phyloP scores from a whole-genome alignment of 306 rosid genomes.

The Cucumis melo region DNA sequence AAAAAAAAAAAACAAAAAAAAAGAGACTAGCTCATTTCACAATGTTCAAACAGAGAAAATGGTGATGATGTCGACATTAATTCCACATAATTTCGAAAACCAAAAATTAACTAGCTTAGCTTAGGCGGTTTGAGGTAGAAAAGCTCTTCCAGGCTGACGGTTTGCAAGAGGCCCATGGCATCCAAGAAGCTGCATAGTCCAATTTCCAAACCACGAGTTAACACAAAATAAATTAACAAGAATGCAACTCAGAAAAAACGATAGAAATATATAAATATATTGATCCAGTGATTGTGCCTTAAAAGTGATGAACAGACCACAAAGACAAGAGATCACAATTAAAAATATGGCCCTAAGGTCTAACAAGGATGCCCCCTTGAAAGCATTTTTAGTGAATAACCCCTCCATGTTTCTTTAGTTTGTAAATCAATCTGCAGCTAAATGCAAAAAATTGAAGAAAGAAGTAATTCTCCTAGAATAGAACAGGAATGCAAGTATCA shows the following conservation, averaged over 20 bases:
- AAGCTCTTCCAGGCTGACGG: constrained; percentile 1
- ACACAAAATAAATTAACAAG: neutral
- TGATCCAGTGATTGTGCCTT: neutral
- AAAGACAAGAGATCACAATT: neutral
- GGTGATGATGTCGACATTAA: neutral
- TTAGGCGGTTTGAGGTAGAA: neutral
- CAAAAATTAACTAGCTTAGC: neutral
- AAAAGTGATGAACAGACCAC: neutral
- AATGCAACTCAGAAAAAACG: neutral
- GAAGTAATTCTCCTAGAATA: neutral
- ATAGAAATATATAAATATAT: neutral
- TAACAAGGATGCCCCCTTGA: neutral
- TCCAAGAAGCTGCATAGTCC: neutral
- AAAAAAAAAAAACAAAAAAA: too few relatives aligned
- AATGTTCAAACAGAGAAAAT: neutral
- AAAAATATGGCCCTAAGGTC: neutral
- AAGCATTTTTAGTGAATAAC: neutral
- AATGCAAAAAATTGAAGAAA: neutral
- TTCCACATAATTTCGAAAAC: neutral
- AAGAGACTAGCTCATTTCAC: neutral
- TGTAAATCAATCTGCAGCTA: neutral
- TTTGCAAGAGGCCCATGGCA: neutral
- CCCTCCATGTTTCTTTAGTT: neutral
- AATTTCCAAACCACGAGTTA: neutral
- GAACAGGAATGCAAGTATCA: neutral